Evolutionary conservation across 2,329 filamentous ascomycete genomes (phyloP).

Genomic region (Ceratocystis eucalypticola): DNA sequence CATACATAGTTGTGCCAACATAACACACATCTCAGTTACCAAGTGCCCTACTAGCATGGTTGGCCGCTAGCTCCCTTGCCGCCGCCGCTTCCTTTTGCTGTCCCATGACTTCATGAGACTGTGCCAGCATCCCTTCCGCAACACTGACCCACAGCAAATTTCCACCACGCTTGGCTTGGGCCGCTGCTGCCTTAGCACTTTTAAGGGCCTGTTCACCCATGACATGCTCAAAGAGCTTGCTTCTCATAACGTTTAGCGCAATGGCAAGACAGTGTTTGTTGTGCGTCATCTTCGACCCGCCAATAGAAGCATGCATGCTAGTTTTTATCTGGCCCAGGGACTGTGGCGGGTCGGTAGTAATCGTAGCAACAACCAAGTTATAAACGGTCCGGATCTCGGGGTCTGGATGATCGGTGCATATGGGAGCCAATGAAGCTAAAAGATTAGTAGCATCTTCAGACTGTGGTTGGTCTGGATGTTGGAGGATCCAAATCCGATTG

Average conservation of each 20-base stretch:
- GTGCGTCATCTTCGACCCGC: slow-evolving; percentile 50
- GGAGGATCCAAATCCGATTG: slow-evolving; percentile 60
- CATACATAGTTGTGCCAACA: neutral
- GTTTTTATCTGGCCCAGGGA: slow-evolving; percentile 67
- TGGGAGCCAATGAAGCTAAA: slow-evolving; percentile 50
- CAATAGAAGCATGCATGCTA: slow-evolving; percentile 59
- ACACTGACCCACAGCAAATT: slow-evolving; percentile 70
- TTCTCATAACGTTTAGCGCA: slow-evolving; percentile 72
- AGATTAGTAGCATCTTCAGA: slow-evolving; percentile 46
- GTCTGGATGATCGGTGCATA: slow-evolving; percentile 57
- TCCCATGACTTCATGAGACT: slow-evolving; percentile 61
- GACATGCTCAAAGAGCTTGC: slow-evolving; percentile 66
- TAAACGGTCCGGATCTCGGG: slow-evolving; percentile 65
- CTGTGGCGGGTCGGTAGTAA: slow-evolving; percentile 45
- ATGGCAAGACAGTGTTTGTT: slow-evolving; percentile 76
- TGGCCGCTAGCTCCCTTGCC: slow-evolving; percentile 31
- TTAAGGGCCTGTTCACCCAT: slow-evolving; percentile 70
- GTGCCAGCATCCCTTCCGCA: slow-evolving; percentile 62
- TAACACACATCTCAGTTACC: slow-evolving; percentile 1
- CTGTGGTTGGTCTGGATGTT: slow-evolving; percentile 44
- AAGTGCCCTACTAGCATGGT: slow-evolving; percentile 17
- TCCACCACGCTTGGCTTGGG: slow-evolving; percentile 54
- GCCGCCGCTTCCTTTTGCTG: slow-evolving; percentile 34
- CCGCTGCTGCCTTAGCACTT: slow-evolving; percentile 54
- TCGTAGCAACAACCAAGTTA: slow-evolving; percentile 58